Evolutionary conservation across 2,329 filamentous ascomycete genomes (phyloP).

Genomic region (Fonsecaea monophora): DNA sequence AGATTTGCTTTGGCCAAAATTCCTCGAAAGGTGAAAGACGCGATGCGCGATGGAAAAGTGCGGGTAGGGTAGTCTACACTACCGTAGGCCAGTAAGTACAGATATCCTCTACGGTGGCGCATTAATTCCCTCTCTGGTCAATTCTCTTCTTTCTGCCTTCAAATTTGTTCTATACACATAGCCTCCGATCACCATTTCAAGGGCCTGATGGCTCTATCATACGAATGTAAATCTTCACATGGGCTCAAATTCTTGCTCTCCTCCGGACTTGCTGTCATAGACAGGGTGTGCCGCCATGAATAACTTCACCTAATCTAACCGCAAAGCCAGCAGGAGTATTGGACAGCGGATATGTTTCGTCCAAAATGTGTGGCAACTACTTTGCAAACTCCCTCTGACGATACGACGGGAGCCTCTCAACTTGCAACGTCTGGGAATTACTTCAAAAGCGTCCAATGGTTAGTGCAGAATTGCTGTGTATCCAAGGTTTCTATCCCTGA

Average conservation of each 20-base stretch:
- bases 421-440: conserved; percentile 34
- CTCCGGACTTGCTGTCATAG: not conserved
- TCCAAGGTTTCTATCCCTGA: conserved; percentile 1
- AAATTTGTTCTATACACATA: not conserved
- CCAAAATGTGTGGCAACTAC: conserved; percentile 30
- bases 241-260: not conserved
- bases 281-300: conserved; percentile 4
- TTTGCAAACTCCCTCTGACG: not conserved
- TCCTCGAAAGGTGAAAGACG: conserved; percentile 5
- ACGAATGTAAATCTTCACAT: not conserved
- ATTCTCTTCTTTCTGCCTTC: not conserved
- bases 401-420: not conserved
- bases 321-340: not conserved
- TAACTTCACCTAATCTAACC: not conserved
- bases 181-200: not conserved
- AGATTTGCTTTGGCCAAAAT: not conserved
- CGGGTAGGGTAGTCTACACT: not conserved
- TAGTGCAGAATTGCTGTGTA: conserved; percentile 21
- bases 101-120: not conserved
- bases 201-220: not conserved
- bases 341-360: conserved; percentile 12
- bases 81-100: not conserved
- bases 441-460: conserved; percentile 58
- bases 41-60: conserved; percentile 12
- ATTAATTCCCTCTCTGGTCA: not conserved